Percentiles rank a stretch among this genome's conserved stretches.
These are phyloP conservation scores for Schoenoplectus tabernaemontani DNA, from an alignment of 202 grass and related monocot species.

Conservation along the genomic window DNA sequence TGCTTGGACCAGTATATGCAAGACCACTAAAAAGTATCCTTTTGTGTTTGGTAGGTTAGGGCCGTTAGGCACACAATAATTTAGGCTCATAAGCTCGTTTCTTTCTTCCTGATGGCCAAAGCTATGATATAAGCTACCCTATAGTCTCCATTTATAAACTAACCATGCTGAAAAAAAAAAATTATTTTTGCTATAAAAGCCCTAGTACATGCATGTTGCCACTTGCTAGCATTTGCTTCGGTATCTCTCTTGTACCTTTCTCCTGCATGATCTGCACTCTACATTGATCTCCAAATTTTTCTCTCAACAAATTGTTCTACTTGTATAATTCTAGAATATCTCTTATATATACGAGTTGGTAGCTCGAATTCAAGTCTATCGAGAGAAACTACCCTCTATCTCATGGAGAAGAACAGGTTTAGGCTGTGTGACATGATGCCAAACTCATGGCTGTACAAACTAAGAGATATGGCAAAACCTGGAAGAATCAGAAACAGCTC, in stretches of 20 bases:
- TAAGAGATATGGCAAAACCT: slow-evolving; percentile 28
- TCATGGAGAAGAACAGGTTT: slow-evolving; percentile 50
- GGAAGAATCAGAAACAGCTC: slow-evolving; percentile 13
- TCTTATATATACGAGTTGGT: not conserved
- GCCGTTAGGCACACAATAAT: not conserved
- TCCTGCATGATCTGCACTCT: not conserved
- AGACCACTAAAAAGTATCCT: not conserved
- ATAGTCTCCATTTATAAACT: no score
- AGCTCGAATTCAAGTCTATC: not conserved
- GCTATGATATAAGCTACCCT: slow-evolving; percentile 2
- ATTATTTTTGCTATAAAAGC: not conserved
- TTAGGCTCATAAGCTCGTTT: slow-evolving; percentile 16
- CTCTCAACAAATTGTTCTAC: not conserved
- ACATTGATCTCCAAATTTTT: not conserved
- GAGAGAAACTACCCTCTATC: not conserved
- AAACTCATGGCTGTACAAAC: slow-evolving; percentile 72
- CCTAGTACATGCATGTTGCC: not conserved
- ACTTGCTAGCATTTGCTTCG: not conserved
- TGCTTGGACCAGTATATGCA: not conserved
- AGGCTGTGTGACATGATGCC: slow-evolving; percentile 55
- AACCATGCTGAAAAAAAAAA: no score
- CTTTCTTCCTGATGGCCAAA: slow-evolving; percentile 22
- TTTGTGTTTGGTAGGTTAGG: slow-evolving; percentile 22
- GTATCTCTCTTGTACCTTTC: not conserved
- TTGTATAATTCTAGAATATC: not conserved